Percentiles rank a stretch among this genome's conserved stretches.
phyloP scores from a whole-genome alignment of 23 red algal genomes.

The Gracilaria gracilis region DNA sequence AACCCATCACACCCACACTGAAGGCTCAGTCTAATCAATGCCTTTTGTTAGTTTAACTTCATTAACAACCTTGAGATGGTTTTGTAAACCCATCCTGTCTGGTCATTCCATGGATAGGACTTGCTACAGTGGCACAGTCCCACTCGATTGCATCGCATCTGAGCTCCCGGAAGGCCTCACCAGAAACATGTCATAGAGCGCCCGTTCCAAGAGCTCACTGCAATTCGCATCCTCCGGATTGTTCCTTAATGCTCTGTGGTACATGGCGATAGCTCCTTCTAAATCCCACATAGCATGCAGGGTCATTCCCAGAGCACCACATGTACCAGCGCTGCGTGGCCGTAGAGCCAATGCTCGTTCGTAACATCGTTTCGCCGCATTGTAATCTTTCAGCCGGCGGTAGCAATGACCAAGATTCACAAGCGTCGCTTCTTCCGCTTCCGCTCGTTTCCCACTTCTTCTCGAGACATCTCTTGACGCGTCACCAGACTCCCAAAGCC shows the following conservation, averaged over 20 bases:
- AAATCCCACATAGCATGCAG: constrained; percentile 62
- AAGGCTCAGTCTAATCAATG: background rate
- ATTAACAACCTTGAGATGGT: background rate
- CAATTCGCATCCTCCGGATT: constrained; percentile 62
- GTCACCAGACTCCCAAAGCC: constrained; percentile 57
- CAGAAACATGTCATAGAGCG: constrained; percentile 65
- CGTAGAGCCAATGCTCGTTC: constrained; percentile 48
- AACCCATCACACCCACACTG: background rate
- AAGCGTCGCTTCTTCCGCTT: constrained; percentile 74
- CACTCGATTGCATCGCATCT: background rate
- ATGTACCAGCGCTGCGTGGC: constrained; percentile 55
- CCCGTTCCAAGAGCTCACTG: constrained; percentile 53
- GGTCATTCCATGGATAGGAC: background rate
- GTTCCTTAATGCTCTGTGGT: constrained; percentile 63
- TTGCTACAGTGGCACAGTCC: background rate
- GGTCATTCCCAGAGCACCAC: constrained; percentile 70
- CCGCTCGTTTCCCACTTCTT: constrained; percentile 52
- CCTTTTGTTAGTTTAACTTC: background rate
- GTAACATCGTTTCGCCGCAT: constrained; percentile 55
- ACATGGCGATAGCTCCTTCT: constrained; percentile 56
- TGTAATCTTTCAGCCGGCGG: constrained; percentile 45
- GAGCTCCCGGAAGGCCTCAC: background rate
- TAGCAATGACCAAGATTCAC: constrained; percentile 73
- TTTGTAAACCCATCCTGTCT: too few species aligned
- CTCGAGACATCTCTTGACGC: constrained; percentile 17